Conservation (phyloP, 2,329 filamentous ascomycete species). For the Chalaropsis ovoidea region DNA sequence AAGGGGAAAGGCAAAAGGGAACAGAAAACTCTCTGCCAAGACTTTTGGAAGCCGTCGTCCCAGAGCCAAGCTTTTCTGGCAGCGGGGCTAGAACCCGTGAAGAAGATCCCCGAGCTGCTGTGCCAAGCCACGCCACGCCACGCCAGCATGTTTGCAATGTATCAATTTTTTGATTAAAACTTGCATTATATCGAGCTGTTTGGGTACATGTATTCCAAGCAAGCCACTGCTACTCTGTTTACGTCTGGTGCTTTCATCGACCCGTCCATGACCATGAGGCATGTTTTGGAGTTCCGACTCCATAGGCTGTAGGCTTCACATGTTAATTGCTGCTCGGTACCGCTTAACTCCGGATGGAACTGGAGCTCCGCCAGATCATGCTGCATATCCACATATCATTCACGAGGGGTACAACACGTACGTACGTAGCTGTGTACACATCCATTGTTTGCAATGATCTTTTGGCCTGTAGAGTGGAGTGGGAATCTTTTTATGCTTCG, state of each 20-base stretch:
- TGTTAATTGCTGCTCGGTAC: background rate
- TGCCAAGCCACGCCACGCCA: background rate
- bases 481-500: no score
- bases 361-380: background rate
- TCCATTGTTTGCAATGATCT: no score
- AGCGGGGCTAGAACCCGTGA: conserved; percentile 8
- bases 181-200: no score
- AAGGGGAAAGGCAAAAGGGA: background rate
- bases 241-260: no score
- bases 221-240: no score
- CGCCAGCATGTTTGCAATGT: background rate
- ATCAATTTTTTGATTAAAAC: no score
- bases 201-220: no score
- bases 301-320: background rate
- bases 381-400: background rate
- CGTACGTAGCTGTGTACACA: no score
- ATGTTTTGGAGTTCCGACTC: background rate
- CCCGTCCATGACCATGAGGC: no score
- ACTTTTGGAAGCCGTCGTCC: conserved; percentile 9
- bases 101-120: background rate
- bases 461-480: no score
- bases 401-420: no score
- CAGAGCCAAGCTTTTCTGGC: conserved; percentile 8
- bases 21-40: conserved; percentile 5
- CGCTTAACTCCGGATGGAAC: background rate